Base-by-base conservation (phyloP, 163 green algal species). In the Chlamydomonas reinhardtii region DNA sequence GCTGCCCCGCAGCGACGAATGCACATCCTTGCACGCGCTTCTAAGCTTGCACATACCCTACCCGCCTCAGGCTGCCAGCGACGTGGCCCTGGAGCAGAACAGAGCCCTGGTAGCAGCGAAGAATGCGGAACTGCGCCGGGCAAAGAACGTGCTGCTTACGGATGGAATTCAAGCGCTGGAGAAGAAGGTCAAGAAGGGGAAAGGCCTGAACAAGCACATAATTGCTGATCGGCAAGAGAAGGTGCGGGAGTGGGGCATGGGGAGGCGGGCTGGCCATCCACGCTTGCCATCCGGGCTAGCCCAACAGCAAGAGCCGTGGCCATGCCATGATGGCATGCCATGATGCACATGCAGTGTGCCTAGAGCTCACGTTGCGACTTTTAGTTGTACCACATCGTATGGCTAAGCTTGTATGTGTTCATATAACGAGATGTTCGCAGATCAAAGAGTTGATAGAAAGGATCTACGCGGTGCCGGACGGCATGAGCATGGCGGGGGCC, bases 121-220 rank as follows among this genome's bases (percentile, higher is more conserved):
- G 68, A 91, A 92, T 74, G 89, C 89, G 31, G 89, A 92, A 39
- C 88, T 92, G 25, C 43, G 79, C 5, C 43, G 87, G n/a, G 89
- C 91, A 35, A 94, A 94, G 84, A 88, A 93, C 56, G 75, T 87
- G 27, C 70, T 94, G 84, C 77, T 94, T 25, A 92, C 88, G 22
- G 90, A 93, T 22, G 90, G 84, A 17, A 69, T 94, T 2, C 56
- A 88, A 17, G 81, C 73, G 12, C 32, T 94, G 32, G 76, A 92
- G 29, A 93, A 94, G 76, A 90, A 91, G 66, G 85, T 91, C 24
- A 94, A 94, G 77, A 94, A 94, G 78, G 92, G 92, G n/a, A 94
- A 90, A 66, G 83, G 82, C 37, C 73, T 94, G 25, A 94, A 65
- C 70, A 91, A 92, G 85, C 56, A 84, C 25, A 73, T 94, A 19